phyloP scores from a whole-genome alignment of 208 protist species.

The Porcisia hertigi region DNA sequence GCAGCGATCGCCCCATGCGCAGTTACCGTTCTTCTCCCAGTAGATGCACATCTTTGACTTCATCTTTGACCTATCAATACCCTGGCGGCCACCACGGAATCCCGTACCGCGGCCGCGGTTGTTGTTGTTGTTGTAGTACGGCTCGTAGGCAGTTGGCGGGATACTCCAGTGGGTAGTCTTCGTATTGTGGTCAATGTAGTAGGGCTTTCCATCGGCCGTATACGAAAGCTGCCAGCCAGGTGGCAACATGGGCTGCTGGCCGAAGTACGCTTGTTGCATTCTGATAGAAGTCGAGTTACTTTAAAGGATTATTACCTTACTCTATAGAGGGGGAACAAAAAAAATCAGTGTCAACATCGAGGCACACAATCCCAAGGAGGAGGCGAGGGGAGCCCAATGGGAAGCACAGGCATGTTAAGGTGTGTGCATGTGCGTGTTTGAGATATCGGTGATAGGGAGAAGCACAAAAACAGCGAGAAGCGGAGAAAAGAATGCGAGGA shows the following conservation, averaged over 20 bases:
- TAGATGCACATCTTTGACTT: constrained; percentile 91
- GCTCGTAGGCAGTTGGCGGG: constrained; percentile 43
- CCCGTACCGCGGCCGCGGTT: constrained; percentile 35
- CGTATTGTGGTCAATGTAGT: constrained; percentile 89
- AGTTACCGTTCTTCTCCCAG: constrained; percentile 82
- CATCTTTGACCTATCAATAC: constrained; percentile 76
- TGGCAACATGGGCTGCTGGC: constrained; percentile 56
- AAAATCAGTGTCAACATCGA: not conserved
- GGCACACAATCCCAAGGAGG: constrained; percentile 5
- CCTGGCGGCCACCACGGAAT: constrained; percentile 41
- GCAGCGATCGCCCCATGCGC: constrained; percentile 83
- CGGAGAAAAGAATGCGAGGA: not conserved
- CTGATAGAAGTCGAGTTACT: constrained; percentile 15
- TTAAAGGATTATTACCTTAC: constrained; percentile 30
- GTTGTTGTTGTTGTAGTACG: constrained; percentile 30
- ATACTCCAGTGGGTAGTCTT: constrained; percentile 85
- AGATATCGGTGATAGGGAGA: constrained; percentile 1
- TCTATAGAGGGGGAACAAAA: not conserved
- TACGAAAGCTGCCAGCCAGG: constrained; percentile 81
- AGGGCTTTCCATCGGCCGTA: constrained; percentile 66
- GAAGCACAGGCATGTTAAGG: constrained; percentile 1
- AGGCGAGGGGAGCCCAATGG: not conserved
- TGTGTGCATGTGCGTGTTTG: constrained; percentile 19
- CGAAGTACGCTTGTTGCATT: constrained; percentile 71
- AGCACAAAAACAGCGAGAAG: constrained; percentile 14